phyloP scores from a whole-genome alignment of 1,284 basidiomycete species.

The Bondarzewia mesenterica region DNA sequence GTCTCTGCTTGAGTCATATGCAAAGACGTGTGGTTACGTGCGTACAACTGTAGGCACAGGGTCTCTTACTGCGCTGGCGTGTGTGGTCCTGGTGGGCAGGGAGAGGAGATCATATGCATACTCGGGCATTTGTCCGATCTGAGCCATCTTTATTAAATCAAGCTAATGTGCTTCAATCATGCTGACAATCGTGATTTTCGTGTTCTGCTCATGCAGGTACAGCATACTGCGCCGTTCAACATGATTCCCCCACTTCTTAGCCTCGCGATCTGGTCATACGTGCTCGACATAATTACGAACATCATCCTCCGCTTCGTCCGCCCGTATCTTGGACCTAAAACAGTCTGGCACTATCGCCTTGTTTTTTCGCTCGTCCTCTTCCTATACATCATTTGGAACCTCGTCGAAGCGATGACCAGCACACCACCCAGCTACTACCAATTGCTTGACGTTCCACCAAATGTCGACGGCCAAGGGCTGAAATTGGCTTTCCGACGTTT shows the following conservation, averaged over 20 bases:
- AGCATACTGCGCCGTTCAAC: conserved; percentile 11
- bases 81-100: conserved; percentile 11
- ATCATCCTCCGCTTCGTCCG: conserved; percentile 28
- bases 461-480: conserved; percentile 57
- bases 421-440: conserved; percentile 70
- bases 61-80: conserved; percentile 7
- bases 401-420: conserved; percentile 44
- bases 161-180: no score
- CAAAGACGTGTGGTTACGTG: conserved; percentile 32
- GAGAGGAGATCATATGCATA: conserved; percentile 28
- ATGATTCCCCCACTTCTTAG: conserved; percentile 22
- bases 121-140: conserved; percentile 20
- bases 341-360: conserved; percentile 43
- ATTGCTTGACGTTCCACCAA: conserved; percentile 53
- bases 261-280: conserved; percentile 34
- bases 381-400: conserved; percentile 61
- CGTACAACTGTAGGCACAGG: conserved; percentile 28
- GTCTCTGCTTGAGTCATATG: conserved; percentile 24
- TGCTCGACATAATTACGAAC: conserved; percentile 35
- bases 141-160: conserved; percentile 21
- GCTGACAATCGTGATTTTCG: background rate
- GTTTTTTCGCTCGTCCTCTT: conserved; percentile 62
- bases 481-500: conserved; percentile 70
- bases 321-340: conserved; percentile 33
- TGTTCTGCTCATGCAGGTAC: conserved; percentile 10